phyloP scores from a whole-genome alignment of 352 stramenopile genomes.

The Phytophthora lateralis region DNA sequence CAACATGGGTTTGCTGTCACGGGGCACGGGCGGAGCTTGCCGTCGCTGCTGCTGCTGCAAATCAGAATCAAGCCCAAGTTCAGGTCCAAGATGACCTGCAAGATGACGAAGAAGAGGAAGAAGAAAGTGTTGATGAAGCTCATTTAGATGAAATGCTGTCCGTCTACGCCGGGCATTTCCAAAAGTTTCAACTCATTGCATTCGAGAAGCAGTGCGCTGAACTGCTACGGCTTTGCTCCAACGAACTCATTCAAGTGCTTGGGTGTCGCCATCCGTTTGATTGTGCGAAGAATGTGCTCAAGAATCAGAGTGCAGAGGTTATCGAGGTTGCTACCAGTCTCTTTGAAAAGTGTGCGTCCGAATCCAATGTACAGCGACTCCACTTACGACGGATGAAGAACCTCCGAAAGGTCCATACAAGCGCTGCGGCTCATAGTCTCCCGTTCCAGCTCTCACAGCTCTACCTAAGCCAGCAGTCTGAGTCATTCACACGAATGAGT shows the following conservation, averaged over 20 bases:
- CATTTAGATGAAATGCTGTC: conserved; percentile 36
- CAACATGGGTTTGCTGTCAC: conserved; percentile 60
- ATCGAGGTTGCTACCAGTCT: conserved; percentile 41
- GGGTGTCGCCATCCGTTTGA: conserved; percentile 55
- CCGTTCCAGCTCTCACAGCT: conserved; percentile 71
- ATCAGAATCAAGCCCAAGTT: conserved; percentile 17
- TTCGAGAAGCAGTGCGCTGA: conserved; percentile 51
- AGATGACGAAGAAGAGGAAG: conserved; percentile 19
- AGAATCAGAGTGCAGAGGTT: conserved; percentile 61
- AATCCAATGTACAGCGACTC: conserved; percentile 52
- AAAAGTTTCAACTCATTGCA: conserved; percentile 45
- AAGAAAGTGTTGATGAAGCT: conserved; percentile 22
- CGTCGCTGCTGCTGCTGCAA: conserved; percentile 6
- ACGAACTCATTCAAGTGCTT: conserved; percentile 64
- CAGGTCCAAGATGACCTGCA: conserved; percentile 11
- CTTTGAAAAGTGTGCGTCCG: conserved; percentile 41
- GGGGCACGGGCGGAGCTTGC: conserved; percentile 22
- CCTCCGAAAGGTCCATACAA: conserved; percentile 40
- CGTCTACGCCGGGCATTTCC: conserved; percentile 25
- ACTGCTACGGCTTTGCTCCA: conserved; percentile 47
- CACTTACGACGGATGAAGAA: conserved; percentile 53
- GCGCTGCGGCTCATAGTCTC: conserved; percentile 52
- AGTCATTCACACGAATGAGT: conserved; percentile 67
- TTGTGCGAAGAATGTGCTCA: conserved; percentile 59
- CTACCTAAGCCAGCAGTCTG: conserved; percentile 69